Conservation (phyloP, 495 filamentous ascomycete genomes). For the Penicillium maclennaniae region DNA sequence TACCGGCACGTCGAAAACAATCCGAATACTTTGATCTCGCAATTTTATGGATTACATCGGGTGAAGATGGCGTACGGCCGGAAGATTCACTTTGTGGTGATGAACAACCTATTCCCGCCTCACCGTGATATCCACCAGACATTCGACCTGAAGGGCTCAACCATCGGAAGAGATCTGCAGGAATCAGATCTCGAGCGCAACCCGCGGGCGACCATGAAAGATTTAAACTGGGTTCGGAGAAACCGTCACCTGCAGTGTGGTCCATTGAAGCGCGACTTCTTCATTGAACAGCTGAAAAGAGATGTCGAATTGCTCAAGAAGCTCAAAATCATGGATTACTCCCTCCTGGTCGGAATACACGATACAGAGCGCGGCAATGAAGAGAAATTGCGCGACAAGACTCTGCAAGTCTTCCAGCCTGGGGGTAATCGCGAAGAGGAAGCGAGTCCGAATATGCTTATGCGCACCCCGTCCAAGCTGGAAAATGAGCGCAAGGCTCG, state of each 20-base stretch:
- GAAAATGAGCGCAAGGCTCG: conserved; percentile 89
- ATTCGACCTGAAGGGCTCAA: conserved; percentile 97
- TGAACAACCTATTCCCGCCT: conserved; percentile 99
- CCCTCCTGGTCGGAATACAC: conserved; percentile 89
- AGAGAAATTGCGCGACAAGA: conserved; percentile 93
- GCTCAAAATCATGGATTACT: conserved; percentile 98
- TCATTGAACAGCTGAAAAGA: conserved; percentile 80
- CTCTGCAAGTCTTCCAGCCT: conserved; percentile 90
- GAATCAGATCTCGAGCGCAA: conserved; percentile 87
- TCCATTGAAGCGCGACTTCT: conserved; percentile 75
- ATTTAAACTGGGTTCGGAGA: conserved; percentile 92
- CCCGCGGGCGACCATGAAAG: conserved; percentile 90
- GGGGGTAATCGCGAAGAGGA: conserved; percentile 65
- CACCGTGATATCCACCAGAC: conserved; percentile 97
- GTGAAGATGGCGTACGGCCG: conserved; percentile 98
- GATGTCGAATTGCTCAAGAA: conserved; percentile 83
- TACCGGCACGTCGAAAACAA: conserved; percentile 90
- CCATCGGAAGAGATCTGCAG: conserved; percentile 82
- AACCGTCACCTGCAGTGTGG: conserved; percentile 84
- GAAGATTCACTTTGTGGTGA: conserved; percentile 99
- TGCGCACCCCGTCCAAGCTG: conserved; percentile 89
- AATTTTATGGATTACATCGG: conserved; percentile 96
- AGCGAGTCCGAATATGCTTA: conserved; percentile 58
- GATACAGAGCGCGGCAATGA: conserved; percentile 86
- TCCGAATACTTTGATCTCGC: conserved; percentile 92